Evolutionary conservation across 2,329 filamentous ascomycete species (phyloP), one percentile per base, ranked within the genome.

Genomic region (Lasiodiplodia hormozganensis): DNA sequence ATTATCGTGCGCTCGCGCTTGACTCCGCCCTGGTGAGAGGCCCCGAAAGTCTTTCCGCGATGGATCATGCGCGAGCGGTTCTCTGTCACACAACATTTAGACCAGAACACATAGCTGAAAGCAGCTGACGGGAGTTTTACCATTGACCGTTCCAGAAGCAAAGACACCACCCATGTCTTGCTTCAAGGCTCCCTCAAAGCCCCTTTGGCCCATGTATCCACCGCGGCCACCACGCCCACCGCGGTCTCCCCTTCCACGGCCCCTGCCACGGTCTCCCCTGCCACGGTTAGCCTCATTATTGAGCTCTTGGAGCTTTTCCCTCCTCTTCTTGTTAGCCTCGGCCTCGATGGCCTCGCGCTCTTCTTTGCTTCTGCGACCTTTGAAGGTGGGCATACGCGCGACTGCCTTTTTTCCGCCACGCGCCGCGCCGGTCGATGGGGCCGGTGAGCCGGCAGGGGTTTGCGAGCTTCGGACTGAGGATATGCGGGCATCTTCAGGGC

Each of bases 291-390:
- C 73, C 51, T 77, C 75, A 16, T 75, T 76, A 25, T 75, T 76
- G 11, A 76, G 72, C 56, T 80, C 76, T 25, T 74, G 76, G 25
- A 76, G 76, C 67, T 81, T 76, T 57, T 78, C 76, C 25, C 75
- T 73, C 62, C 81, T 79, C 49, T 80, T 76, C 62, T 79, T 80
- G 28, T 76, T 72, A 47, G 77, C 77, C 54, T 78, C 78, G 47
- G 80, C 78, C 68, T 80, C 80, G 28, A 80, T 74, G 60, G 82
- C 81, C 36, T 80, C 81, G 68, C 82, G 76, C 56, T 81, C 79
- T 52, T 80, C 78, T 70, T 83, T 82, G 69, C 80, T 84, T 66
- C 83, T 74, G 65, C 83, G 77, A 14, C 80, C 81, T 18, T 77
- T 80, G 68, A 82, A 83, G 47, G 79, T 80, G 4, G 83, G 82